A percentile compares a stretch with the other conserved stretches of the same genome.
phyloP scores from a whole-genome alignment of 345 rosid species.

The Salix exigua region DNA sequence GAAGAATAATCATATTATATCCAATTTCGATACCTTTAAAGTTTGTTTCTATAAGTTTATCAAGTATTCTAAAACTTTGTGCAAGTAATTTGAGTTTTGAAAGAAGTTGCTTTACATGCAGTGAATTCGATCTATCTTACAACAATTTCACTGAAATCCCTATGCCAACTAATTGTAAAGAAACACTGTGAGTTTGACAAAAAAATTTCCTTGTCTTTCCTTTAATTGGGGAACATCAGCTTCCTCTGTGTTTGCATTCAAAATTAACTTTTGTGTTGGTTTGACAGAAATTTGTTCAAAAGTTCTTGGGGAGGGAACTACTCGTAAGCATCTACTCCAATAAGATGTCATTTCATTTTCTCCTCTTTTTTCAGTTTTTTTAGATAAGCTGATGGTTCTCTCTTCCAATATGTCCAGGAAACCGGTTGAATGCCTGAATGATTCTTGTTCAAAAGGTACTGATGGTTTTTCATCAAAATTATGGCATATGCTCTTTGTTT shows the following conservation, averaged over 20 bases:
- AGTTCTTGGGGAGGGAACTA: not conserved
- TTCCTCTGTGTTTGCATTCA: not conserved
- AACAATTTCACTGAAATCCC: conserved; percentile 12
- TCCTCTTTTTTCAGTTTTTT: not conserved
- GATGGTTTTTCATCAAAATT: not conserved
- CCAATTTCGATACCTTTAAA: no score
- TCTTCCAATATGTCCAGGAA: not conserved
- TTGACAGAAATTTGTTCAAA: conserved; percentile 7
- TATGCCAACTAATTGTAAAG: conserved; percentile 4
- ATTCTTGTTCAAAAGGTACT: conserved; percentile 10
- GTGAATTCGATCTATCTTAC: conserved; percentile 11
- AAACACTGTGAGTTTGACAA: not conserved
- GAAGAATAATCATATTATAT: no score
- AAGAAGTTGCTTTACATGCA: conserved; percentile 3
- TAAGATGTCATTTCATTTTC: not conserved
- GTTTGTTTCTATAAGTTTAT: no score
- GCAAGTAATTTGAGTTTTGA: no score
- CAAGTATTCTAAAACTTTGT: no score
- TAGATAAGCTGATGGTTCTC: not conserved
- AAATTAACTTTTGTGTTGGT: not conserved
- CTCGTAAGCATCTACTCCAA: not conserved
- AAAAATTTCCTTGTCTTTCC: no score
- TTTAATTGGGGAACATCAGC: no score
- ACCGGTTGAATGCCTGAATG: not conserved
- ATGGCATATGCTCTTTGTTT: not conserved